Percentiles rank a stretch among this genome's conserved stretches.
phyloP scores from a whole-genome alignment of 768 basidiomycete genomes.

The Lactifluus hygrophoroides region DNA sequence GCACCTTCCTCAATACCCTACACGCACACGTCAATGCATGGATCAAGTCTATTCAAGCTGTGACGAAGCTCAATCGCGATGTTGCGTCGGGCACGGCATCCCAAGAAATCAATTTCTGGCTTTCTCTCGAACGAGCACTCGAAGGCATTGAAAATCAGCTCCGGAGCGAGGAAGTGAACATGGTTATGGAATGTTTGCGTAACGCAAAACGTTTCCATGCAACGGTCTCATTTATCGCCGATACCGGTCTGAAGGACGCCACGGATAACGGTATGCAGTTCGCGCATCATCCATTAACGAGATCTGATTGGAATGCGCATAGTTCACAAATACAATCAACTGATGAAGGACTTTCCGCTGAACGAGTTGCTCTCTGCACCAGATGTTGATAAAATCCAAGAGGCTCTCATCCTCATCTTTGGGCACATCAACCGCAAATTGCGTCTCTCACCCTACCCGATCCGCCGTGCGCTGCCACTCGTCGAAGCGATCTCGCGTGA shows the following conservation, averaged over 20 bases:
- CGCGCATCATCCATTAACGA: not conserved
- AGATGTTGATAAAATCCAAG: conserved; percentile 91
- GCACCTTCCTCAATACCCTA: conserved; percentile 84
- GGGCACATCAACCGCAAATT: conserved; percentile 93
- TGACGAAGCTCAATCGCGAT: conserved; percentile 92
- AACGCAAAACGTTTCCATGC: conserved; percentile 97
- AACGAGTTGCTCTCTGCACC: conserved; percentile 96
- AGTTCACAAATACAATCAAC: conserved; percentile 97
- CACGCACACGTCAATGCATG: conserved; percentile 93
- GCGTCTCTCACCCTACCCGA: conserved; percentile 92
- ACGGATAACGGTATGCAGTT: conserved; percentile 64
- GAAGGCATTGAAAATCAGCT: conserved; percentile 92
- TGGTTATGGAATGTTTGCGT: conserved; percentile 89
- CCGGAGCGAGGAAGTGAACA: conserved; percentile 82
- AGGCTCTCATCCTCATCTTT: conserved; percentile 81
- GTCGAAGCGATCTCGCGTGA: conserved; percentile 98
- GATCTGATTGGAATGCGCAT: conserved; percentile 1
- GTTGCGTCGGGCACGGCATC: conserved; percentile 93
- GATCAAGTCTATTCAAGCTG: conserved; percentile 97
- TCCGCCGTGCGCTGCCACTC: conserved; percentile 89
- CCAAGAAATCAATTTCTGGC: conserved; percentile 99
- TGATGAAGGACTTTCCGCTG: conserved; percentile 98
- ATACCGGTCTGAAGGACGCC: conserved; percentile 93
- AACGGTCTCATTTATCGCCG: conserved; percentile 95
- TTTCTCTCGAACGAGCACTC: conserved; percentile 86